Percentiles rank a stretch among this genome's conserved stretches.
phyloP scores from a whole-genome alignment of 352 stramenopile species.

The Phytopythium helicoides region DNA sequence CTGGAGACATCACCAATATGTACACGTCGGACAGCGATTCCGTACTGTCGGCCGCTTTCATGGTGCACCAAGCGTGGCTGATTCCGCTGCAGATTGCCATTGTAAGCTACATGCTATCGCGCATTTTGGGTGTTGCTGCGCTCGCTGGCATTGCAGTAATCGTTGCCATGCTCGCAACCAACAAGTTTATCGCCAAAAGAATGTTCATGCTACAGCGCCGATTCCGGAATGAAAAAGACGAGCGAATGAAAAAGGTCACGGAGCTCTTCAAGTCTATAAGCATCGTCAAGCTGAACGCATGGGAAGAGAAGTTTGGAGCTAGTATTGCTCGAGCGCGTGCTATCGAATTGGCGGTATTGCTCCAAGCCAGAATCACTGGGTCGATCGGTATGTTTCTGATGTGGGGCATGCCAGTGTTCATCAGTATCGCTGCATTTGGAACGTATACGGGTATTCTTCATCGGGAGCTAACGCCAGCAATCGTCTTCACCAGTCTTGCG shows the following conservation, averaged over 20 bases:
- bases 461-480: conserved; percentile 80
- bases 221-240: conserved; percentile 41
- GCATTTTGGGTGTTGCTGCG: conserved; percentile 30
- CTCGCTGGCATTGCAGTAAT: conserved; percentile 43
- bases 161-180: conserved; percentile 28
- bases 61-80: conserved; percentile 64
- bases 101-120: conserved; percentile 41
- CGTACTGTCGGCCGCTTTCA: conserved; percentile 33
- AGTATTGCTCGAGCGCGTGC: conserved; percentile 36
- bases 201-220: conserved; percentile 26
- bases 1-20: conserved; percentile 56
- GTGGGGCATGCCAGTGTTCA: conserved; percentile 50
- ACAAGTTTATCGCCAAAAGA: conserved; percentile 27
- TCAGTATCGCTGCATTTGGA: conserved; percentile 43
- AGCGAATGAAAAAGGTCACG: conserved; percentile 51
- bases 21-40: conserved; percentile 56
- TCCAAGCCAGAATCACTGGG: conserved; percentile 18
- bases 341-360: conserved; percentile 34
- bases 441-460: conserved; percentile 48
- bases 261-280: conserved; percentile 75
- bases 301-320: conserved; percentile 83
- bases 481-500: conserved; percentile 63
- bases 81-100: conserved; percentile 49
- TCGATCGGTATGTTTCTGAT: conserved; percentile 34
- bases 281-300: conserved; percentile 94